Conservation (phyloP, 148 eudicot species). For the Agrostemma githago region DNA sequence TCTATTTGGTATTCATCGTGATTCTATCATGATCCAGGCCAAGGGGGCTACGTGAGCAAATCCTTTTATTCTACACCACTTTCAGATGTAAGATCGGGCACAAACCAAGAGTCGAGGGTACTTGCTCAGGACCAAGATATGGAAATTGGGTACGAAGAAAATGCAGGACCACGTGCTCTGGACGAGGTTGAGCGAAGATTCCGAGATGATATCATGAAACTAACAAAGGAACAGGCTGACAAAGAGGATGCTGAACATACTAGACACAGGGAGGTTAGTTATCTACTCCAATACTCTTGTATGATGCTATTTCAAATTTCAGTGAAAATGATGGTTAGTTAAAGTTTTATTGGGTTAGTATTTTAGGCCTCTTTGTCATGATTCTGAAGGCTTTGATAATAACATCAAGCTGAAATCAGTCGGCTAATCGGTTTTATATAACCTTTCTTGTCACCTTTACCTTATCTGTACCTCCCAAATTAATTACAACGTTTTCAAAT, state of each 20-base stretch:
- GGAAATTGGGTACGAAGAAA: slow-evolving; percentile 55
- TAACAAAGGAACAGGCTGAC: slow-evolving; percentile 49
- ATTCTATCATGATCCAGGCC: slow-evolving; percentile 23
- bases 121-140: slow-evolving; percentile 48
- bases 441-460: too few species aligned
- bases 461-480: too few species aligned
- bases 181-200: slow-evolving; percentile 54
- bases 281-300: neutral
- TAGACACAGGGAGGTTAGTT: slow-evolving; percentile 62
- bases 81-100: slow-evolving; percentile 29
- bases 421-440: too few species aligned
- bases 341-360: too few species aligned
- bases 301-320: neutral
- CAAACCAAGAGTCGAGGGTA: slow-evolving; percentile 34
- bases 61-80: slow-evolving; percentile 34
- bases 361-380: neutral
- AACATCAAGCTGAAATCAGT: too few species aligned
- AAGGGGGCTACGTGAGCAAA: slow-evolving; percentile 31
- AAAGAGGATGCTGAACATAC: slow-evolving; percentile 56
- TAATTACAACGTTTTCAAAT: too few species aligned
- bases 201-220: slow-evolving; percentile 35
- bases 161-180: slow-evolving; percentile 29
- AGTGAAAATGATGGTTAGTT: neutral
- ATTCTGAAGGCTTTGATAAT: neutral
- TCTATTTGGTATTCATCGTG: neutral